These are phyloP conservation scores for Colletotrichum tofieldiae DNA, from an alignment of 2,329 filamentous ascomycete species.

Conservation along the genomic window DNA sequence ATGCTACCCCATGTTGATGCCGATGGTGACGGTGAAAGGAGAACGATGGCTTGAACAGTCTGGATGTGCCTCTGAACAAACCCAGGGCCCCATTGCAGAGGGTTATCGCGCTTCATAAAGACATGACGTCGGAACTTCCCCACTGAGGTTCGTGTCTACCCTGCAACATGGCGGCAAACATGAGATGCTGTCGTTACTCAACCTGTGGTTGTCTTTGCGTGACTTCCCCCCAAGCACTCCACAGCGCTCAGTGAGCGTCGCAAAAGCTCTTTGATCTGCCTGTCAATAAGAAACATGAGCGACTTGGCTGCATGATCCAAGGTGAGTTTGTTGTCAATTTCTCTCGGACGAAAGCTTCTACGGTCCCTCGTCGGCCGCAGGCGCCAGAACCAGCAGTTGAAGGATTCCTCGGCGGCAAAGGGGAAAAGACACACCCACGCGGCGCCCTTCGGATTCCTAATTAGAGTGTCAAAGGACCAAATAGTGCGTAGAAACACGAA, in stretches of 20 bases:
- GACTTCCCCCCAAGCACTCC: background rate
- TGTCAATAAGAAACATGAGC: no score
- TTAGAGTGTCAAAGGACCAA: background rate
- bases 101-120: background rate
- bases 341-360: background rate
- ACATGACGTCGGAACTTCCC: no score
- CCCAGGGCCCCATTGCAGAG: background rate
- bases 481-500: background rate
- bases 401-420: background rate
- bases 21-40: background rate
- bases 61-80: no score
- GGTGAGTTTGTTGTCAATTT: background rate
- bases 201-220: background rate
- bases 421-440: background rate
- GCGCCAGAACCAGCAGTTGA: background rate
- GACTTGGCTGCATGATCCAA: background rate
- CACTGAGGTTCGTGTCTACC: background rate
- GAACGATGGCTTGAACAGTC: background rate
- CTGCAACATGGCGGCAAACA: background rate
- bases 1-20: background rate
- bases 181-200: background rate
- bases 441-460: background rate
- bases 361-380: background rate
- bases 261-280: background rate
- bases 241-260: background rate